These are phyloP conservation scores for Earliella scabrosa DNA, from an alignment of 1,284 basidiomycete genomes.

Conservation along the genomic window DNA sequence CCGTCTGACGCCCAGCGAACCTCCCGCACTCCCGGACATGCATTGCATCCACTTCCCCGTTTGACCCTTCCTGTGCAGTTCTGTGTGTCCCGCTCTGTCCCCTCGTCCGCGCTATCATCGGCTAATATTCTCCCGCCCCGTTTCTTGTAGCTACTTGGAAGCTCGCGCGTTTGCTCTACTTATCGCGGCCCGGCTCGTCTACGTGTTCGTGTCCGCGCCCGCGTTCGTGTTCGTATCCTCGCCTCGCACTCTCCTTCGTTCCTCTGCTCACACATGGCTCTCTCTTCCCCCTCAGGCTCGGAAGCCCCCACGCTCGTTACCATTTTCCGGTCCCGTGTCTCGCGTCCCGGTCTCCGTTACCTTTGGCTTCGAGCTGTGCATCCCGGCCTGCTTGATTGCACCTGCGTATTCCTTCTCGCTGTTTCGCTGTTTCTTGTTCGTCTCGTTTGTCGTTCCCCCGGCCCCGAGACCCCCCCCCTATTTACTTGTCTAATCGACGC, in stretches of 20 bases:
- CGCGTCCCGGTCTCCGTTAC: not conserved
- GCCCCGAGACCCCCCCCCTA: not conserved
- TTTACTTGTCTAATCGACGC: conserved; percentile 12
- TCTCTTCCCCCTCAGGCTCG: not conserved
- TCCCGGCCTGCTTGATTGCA: not conserved
- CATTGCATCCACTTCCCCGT: not conserved
- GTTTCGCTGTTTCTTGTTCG: not conserved
- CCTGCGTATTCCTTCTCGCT: not conserved
- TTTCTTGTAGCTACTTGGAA: conserved; percentile 1
- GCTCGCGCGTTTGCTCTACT: not conserved
- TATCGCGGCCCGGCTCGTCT: conserved; percentile 7
- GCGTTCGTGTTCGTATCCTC: conserved; percentile 3
- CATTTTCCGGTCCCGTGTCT: not conserved
- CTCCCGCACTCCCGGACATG: conserved; percentile 8
- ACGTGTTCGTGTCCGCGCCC: conserved; percentile 3
- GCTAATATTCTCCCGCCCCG: not conserved
- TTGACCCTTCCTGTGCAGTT: not conserved
- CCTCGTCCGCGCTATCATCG: not conserved
- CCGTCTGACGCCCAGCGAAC: not conserved
- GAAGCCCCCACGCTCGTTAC: conserved; percentile 6
- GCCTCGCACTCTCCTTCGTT: not conserved
- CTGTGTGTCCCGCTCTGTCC: not conserved
- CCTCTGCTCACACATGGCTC: not conserved
- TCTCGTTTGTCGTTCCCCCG: not conserved
- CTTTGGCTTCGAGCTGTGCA: not conserved